Percentiles rank a stretch among this genome's conserved stretches.
Conservation (phyloP, 257 asterid genomes). For the Rauvolfia tetraphylla region DNA sequence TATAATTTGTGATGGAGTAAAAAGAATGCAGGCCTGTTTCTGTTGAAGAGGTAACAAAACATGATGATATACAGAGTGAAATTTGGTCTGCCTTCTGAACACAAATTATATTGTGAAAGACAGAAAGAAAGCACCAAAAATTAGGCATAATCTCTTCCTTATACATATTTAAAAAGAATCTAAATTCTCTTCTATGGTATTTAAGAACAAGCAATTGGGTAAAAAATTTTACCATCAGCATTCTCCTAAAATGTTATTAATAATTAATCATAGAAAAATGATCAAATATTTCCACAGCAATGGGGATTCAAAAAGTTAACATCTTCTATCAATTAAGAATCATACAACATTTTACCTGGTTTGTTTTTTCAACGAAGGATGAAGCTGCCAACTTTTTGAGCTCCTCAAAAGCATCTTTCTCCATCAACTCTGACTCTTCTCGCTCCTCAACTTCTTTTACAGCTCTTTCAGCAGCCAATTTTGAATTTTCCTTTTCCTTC, state of each 20-base stretch:
- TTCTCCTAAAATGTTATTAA: not conserved
- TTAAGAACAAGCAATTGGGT: not conserved
- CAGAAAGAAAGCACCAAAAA: too few relatives aligned
- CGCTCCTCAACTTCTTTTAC: constrained; percentile 56
- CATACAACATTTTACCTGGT: constrained; percentile 39
- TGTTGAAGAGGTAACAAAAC: not conserved
- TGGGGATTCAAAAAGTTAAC: not conserved
- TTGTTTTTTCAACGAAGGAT: constrained; percentile 30
- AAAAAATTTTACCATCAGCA: not conserved
- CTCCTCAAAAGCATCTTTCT: constrained; percentile 92
- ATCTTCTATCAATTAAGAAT: not conserved
- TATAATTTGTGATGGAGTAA: too few relatives aligned
- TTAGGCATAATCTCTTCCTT: not conserved
- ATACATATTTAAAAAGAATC: not conserved
- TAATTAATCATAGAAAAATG: not conserved
- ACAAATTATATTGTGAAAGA: not conserved
- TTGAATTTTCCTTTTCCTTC: constrained; percentile 48
- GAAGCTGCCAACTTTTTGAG: constrained; percentile 75
- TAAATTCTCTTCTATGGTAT: not conserved
- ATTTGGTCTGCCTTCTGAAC: not conserved
- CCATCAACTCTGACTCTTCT: constrained; percentile 60
- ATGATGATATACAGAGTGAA: not conserved
- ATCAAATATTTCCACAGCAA: not conserved
- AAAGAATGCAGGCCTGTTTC: not conserved
- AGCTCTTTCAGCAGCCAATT: constrained; percentile 46